Evolutionary conservation across 2,329 filamentous ascomycete species (phyloP).

Genomic region (Exophiala dermatitidis): DNA sequence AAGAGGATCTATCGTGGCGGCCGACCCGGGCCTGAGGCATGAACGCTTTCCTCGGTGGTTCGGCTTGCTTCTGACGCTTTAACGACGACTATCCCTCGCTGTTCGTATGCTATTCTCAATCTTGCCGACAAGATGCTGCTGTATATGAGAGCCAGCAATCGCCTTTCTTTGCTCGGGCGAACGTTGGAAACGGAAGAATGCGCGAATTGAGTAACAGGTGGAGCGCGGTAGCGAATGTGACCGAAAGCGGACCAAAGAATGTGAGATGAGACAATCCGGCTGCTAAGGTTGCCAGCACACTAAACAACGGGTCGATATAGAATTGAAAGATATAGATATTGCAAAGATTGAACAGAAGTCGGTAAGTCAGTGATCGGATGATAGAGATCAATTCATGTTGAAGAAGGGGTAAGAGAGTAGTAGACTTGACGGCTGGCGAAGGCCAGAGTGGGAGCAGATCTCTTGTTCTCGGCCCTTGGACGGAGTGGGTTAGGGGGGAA

Average conservation of each 20-base stretch:
- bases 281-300: neutral
- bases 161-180: neutral
- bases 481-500: neutral
- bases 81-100: too few species aligned
- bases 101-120: too few species aligned
- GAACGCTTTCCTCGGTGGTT: neutral
- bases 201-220: slow-evolving; percentile 2
- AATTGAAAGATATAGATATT: slow-evolving; percentile 2
- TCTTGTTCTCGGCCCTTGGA: slow-evolving; percentile 13
- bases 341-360: slow-evolving; percentile 17
- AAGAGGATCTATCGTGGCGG: neutral
- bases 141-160: neutral
- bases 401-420: slow-evolving; percentile 1
- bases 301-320: slow-evolving; percentile 1
- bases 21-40: neutral
- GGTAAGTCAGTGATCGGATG: slow-evolving; percentile 2
- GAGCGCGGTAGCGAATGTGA: slow-evolving; percentile 7
- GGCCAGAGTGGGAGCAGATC: slow-evolving; percentile 11
- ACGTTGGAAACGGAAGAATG: slow-evolving; percentile 3
- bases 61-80: too few species aligned
- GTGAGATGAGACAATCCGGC: slow-evolving; percentile 9
- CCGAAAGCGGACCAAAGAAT: slow-evolving; percentile 21
- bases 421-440: slow-evolving; percentile 6
- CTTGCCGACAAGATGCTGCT: too few species aligned
- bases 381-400: neutral